phyloP scores from a whole-genome alignment of 2,329 filamentous ascomycete species.

The Furcasterigmium furcatum region DNA sequence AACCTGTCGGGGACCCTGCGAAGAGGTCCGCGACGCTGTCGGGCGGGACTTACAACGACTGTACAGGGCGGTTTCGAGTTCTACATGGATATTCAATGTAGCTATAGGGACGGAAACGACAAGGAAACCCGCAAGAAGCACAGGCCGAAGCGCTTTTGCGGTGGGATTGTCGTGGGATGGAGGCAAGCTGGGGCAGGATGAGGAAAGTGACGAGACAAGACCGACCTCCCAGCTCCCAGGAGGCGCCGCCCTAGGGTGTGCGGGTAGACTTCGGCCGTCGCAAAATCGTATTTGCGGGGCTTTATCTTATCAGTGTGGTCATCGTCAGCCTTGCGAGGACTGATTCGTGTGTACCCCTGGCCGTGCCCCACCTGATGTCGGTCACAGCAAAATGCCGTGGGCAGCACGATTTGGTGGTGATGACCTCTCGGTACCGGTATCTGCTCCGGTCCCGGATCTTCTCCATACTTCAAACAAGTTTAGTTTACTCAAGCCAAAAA shows the following conservation, averaged over 20 bases:
- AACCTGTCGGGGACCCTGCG: background rate
- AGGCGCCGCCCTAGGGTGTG: background rate
- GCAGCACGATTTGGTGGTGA: constrained; percentile 13
- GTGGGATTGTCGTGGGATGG: background rate
- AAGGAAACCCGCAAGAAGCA: no score
- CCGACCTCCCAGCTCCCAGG: background rate
- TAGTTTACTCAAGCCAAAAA: no score
- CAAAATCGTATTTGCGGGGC: constrained; percentile 2
- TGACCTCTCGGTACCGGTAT: no score
- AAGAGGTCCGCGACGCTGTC: background rate
- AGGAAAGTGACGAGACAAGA: constrained; percentile 3
- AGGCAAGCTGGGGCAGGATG: constrained; percentile 1
- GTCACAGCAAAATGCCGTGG: constrained; percentile 5
- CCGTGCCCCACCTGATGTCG: no score
- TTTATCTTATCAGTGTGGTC: background rate
- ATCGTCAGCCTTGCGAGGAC: background rate
- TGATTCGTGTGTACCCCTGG: no score
- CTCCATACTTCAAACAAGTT: no score
- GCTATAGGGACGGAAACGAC: background rate
- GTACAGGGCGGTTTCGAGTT: background rate
- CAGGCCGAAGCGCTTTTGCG: background rate
- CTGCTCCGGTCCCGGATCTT: no score
- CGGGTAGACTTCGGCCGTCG: constrained; percentile 1
- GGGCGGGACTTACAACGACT: background rate
- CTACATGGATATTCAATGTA: constrained; percentile 5